Evolutionary conservation across 2,329 filamentous ascomycete species (phyloP), one percentile per base, ranked within the genome.

Genomic region (Fusarium aywerte): DNA sequence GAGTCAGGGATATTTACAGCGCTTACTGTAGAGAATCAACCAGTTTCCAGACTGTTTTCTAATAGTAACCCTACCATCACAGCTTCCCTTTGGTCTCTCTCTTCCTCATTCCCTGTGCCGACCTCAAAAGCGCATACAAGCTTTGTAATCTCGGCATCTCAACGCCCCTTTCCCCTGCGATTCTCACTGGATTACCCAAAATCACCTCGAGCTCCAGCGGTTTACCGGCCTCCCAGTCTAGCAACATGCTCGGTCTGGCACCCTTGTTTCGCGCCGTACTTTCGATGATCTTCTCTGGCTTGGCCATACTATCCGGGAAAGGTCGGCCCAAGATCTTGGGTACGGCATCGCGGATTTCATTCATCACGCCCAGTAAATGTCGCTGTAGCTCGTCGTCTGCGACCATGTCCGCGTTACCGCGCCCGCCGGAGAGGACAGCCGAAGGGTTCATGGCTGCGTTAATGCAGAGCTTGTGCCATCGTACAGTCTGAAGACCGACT

Each of bases 391-490:
- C 89, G 0, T 85, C 76, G 69, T 92, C 89, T 13, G 79, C 77
- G 7, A 87, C 82, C 87, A 92, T 91, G 63, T 85, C 84, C 43
- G 87, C 84, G 73, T 92, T 92, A 52, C 87, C 84, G 3, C 83
- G 80, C 2, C 89, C 88, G 13, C 88, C 87, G 1, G 85, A 86
- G 1, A 92, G 82, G 9, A 92, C 89, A 3, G 89, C 87, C 1
- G 87, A 89, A 0, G 90, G 89, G 78, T 92, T 92, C 84, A 92
- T 90, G 50, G 88, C 87, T 0, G 89, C 88, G 76, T 92, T 92
- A 80, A 92, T 92, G 71, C 88, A 89, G 64, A 92, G 86, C 77
- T 92, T 92, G 77, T 92, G 90, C 90, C 90, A 92, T 23, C 90
- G 83, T 18, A 92, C 85, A 39, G 87, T 84, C 77, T 92, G 90